A percentile compares a stretch with the other conserved stretches of the same genome.
Conservation (phyloP, 1,139 yeast genomes). For the Petasospora rhodanensis region DNA sequence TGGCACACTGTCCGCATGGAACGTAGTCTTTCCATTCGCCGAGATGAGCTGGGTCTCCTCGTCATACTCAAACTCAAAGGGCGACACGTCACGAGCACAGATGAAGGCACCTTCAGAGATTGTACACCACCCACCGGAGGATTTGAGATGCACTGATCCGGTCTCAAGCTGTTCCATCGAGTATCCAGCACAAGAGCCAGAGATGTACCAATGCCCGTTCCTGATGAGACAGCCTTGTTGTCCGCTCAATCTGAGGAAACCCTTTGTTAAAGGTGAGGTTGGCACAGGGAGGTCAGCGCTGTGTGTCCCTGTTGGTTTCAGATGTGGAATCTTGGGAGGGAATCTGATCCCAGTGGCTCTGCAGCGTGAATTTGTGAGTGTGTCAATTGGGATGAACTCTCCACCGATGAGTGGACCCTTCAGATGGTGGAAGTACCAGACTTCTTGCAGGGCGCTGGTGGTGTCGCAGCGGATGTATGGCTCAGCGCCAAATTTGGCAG, state of each 20-base stretch:
- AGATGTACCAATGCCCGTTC: conserved; percentile 77
- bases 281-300: conserved; percentile 28
- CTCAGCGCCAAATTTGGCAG: conserved; percentile 50
- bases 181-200: conserved; percentile 86
- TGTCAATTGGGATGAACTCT: conserved; percentile 60
- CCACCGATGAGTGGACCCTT: conserved; percentile 71
- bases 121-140: conserved; percentile 46
- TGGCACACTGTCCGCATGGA: conserved; percentile 58
- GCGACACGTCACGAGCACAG: conserved; percentile 30
- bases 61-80: conserved; percentile 53
- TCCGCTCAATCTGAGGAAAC: conserved; percentile 50
- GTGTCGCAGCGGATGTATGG: conserved; percentile 73
- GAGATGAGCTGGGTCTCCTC: conserved; percentile 39
- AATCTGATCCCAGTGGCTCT: conserved; percentile 63
- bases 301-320: conserved; percentile 7
- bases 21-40: conserved; percentile 15
- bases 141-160: conserved; percentile 40
- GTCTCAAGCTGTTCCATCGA: conserved; percentile 44
- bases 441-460: conserved; percentile 66
- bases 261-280: conserved; percentile 28
- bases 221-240: conserved; percentile 76
- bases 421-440: conserved; percentile 86
- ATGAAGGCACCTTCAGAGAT: conserved; percentile 36
- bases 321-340: conserved; percentile 57
- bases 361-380: conserved; percentile 39